phyloP scores from a whole-genome alignment of 768 basidiomycete genomes.

The Clavulina sp. region DNA sequence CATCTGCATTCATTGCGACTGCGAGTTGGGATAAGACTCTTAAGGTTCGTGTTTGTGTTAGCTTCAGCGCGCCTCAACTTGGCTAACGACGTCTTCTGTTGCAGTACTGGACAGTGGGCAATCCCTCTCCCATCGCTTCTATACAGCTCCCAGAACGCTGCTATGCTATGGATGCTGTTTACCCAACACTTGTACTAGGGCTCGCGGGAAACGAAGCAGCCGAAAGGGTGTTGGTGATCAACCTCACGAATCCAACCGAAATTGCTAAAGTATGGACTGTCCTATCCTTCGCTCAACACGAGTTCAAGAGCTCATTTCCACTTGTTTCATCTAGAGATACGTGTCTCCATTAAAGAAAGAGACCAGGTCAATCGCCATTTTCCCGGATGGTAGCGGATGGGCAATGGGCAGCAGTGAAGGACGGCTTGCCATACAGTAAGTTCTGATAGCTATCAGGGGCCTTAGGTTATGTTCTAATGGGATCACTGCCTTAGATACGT shows the following conservation, averaged over 20 bases:
- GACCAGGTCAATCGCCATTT: slow-evolving; percentile 14
- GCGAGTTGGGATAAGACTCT: slow-evolving; percentile 29
- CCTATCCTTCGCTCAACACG: background rate
- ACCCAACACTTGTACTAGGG: slow-evolving; percentile 18
- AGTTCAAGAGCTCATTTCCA: background rate
- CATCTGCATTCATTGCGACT: slow-evolving; percentile 19
- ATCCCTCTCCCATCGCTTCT: slow-evolving; percentile 18
- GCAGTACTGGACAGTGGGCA: slow-evolving; percentile 25
- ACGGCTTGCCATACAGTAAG: slow-evolving; percentile 27
- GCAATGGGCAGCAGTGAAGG: slow-evolving; percentile 14
- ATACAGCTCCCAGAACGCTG: slow-evolving; percentile 21
- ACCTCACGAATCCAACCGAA: slow-evolving; percentile 19
- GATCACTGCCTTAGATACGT: slow-evolving; percentile 16
- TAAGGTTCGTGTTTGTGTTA: slow-evolving; percentile 16
- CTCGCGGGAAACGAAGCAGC: slow-evolving; percentile 24
- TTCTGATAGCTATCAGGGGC: slow-evolving; percentile 3
- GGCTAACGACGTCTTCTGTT: background rate
- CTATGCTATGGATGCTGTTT: slow-evolving; percentile 15
- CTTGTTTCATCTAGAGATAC: slow-evolving; percentile 11
- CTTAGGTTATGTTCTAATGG: slow-evolving; percentile 21
- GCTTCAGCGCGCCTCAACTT: background rate
- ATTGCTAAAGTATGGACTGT: slow-evolving; percentile 10
- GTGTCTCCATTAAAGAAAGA: slow-evolving; percentile 24
- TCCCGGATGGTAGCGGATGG: slow-evolving; percentile 10
- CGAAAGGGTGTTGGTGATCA: slow-evolving; percentile 21